A percentile compares a stretch with the other conserved stretches of the same genome.
These are phyloP conservation scores for Pterula multifida DNA, from an alignment of 1,284 basidiomycete genomes.

Conservation along the genomic window DNA sequence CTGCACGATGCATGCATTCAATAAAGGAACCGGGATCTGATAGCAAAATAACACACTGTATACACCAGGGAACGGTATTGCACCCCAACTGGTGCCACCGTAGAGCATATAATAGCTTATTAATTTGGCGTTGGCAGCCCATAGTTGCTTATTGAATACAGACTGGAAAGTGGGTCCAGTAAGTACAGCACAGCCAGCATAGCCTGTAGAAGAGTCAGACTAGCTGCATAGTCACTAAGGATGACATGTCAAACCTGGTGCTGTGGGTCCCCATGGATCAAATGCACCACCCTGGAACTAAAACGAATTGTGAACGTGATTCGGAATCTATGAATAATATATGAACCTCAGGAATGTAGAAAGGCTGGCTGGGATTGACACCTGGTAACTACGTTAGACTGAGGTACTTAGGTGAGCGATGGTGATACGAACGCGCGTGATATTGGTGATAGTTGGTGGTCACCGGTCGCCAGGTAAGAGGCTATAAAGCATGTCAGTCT, in stretches of 20 bases:
- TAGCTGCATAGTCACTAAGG: not conserved
- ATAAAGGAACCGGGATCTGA: not conserved
- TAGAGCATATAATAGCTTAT: constrained; percentile 75
- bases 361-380: constrained; percentile 47
- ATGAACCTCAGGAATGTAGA: constrained; percentile 46
- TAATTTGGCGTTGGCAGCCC: constrained; percentile 67
- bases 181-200: constrained; percentile 4
- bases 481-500: constrained; percentile 29
- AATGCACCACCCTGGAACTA: constrained; percentile 63
- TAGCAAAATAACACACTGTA: constrained; percentile 26
- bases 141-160: constrained; percentile 64
- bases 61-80: constrained; percentile 52
- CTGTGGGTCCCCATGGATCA: constrained; percentile 57
- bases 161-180: constrained; percentile 58
- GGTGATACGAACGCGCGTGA: constrained; percentile 32
- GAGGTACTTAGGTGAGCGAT: not conserved
- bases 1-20: not conserved
- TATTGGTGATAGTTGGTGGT: constrained; percentile 45
- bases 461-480: constrained; percentile 45
- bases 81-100: constrained; percentile 70
- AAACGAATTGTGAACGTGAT: constrained; percentile 11
- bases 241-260: not conserved
- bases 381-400: constrained; percentile 5
- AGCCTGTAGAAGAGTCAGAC: constrained; percentile 35
- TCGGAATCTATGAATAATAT: not conserved